Evolutionary conservation across 352 stramenopile genomes (phyloP), one percentile per base, ranked within the genome.

Genomic region (Aphanomyces invadans): DNA sequence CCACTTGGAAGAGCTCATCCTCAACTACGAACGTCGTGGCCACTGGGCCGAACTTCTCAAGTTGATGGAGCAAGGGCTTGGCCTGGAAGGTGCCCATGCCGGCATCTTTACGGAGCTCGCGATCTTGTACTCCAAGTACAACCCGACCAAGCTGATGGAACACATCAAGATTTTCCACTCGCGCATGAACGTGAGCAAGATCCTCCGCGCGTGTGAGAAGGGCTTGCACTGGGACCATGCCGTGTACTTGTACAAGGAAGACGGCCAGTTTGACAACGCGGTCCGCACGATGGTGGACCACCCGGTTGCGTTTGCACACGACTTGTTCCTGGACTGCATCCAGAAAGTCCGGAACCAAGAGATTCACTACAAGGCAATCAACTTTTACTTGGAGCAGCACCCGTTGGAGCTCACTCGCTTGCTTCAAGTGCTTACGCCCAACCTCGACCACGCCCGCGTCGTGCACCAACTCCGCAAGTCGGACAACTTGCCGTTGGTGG

Each of bases 91-190:
- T 70, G 97, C 97, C 26, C 97, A 99, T 76, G 93, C 97, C 70
- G 97, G 97, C 55, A 98, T 99, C 67, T 99, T 99, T 76, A 99
- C 97, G 28, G 97, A 99, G 81, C 84, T 99, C 49, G 97, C 92
- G 44, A 97, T 99, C 49, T 76, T 99, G 54, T 99, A 99, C 87
- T 98, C 96, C 23, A 99, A 99, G 82, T 98, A 99, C 84, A 77
- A 97, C 57, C 96, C 97, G 28, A 88, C 97, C 23, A 99, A 99
- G 84, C 81, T 99, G 23, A 99, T 99, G 97, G 97, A 99, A 72
- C 97, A 99, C 79, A 94, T 99, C 79, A 99, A 99, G 82, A 98
- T 99, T 54, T 99, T 99, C 86, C 97, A 98, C 83, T 97, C 80
- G 66, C 96, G 97, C 66, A 97, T 99, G 83, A 99, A 99, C 79